Percentiles rank a stretch among this genome's conserved stretches.
Conservation (phyloP, 768 basidiomycete genomes). For the Panaeolus papilionaceus region DNA sequence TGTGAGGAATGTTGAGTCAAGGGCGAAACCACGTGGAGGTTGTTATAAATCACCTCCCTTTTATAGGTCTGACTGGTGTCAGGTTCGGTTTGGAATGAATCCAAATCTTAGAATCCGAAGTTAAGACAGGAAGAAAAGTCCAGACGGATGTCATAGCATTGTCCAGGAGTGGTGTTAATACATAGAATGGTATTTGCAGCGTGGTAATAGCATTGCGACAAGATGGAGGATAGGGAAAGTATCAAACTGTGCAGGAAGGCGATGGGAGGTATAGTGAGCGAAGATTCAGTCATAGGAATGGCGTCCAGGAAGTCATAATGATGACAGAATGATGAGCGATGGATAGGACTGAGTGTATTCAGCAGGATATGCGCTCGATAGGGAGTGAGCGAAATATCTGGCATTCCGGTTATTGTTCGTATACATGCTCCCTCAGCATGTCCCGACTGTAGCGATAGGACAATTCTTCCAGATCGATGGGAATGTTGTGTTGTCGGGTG, state of each 20-base stretch:
- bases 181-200: background rate
- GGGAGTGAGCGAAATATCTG: background rate
- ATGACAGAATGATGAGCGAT: background rate
- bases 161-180: too few relatives aligned
- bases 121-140: too few relatives aligned
- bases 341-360: too few relatives aligned
- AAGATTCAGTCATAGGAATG: background rate
- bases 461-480: conserved; percentile 2
- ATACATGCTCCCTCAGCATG: background rate
- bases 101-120: too few relatives aligned
- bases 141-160: too few relatives aligned
- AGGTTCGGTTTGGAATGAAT: background rate
- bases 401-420: background rate
- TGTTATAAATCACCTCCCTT: background rate
- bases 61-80: background rate
- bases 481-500: conserved; percentile 10
- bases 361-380: too few relatives aligned
- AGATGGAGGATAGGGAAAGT: background rate
- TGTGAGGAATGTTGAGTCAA: background rate
- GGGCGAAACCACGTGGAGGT: background rate
- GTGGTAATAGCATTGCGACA: background rate
- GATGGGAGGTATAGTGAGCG: background rate
- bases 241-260: background rate
- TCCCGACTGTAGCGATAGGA: background rate
- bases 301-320: background rate